These are phyloP conservation scores for Globisporangium heterothallicum DNA, from an alignment of 352 stramenopile species.

Conservation along the genomic window DNA sequence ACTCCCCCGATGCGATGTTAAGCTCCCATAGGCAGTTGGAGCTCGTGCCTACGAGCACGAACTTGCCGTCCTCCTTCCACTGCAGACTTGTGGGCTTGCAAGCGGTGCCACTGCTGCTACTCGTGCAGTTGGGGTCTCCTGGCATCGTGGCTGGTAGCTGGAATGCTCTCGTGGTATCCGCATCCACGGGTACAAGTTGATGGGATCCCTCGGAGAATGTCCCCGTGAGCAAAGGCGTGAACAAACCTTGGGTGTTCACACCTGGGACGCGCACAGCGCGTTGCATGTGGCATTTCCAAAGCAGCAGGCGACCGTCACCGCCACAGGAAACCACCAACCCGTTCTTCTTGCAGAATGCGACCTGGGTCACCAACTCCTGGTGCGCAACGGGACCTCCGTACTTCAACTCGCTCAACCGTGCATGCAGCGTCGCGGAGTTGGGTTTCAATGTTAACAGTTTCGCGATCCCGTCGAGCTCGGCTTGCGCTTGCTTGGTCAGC, in stretches of 20 bases:
- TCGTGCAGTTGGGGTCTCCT: no score
- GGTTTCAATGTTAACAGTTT: constrained; percentile 44
- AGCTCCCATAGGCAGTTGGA: constrained; percentile 69
- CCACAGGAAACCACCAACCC: constrained; percentile 52
- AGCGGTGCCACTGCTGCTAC: background rate
- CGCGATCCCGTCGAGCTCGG: constrained; percentile 47
- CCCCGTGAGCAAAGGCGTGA: constrained; percentile 35
- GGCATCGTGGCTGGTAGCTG: constrained; percentile 30
- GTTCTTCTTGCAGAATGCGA: constrained; percentile 50
- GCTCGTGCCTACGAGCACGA: constrained; percentile 42
- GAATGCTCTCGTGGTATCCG: constrained; percentile 32
- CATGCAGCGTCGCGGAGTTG: constrained; percentile 34
- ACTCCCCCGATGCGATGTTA: constrained; percentile 33
- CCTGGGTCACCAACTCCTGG: constrained; percentile 32
- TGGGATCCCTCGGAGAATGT: constrained; percentile 51
- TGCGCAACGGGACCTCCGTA: constrained; percentile 52
- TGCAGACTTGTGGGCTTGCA: constrained; percentile 47
- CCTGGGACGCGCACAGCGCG: constrained; percentile 50
- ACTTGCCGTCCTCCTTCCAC: constrained; percentile 51
- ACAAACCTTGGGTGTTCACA: constrained; percentile 51
- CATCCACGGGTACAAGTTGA: constrained; percentile 22
- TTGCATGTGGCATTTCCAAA: constrained; percentile 53
- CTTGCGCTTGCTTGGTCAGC: constrained; percentile 39
- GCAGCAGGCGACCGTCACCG: constrained; percentile 36
- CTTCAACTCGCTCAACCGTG: constrained; percentile 38